Percentiles rank a stretch among this genome's conserved stretches.
These are phyloP conservation scores for Metrosideros polymorpha DNA, from an alignment of 441 rosid species.

Conservation along the genomic window DNA sequence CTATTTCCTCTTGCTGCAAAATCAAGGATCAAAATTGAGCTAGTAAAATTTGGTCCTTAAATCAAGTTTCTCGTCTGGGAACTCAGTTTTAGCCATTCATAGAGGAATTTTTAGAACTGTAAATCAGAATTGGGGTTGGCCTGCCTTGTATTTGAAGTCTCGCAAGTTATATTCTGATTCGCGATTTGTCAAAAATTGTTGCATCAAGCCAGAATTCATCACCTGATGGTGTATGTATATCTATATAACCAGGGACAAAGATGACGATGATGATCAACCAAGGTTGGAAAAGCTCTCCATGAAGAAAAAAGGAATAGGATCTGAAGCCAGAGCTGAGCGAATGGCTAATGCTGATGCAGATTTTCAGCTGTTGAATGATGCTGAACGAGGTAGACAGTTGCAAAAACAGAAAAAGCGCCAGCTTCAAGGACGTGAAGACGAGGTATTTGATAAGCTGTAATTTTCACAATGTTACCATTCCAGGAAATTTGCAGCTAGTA, in stretches of 20 bases:
- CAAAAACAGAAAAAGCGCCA: slow-evolving; percentile 85
- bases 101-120: neutral
- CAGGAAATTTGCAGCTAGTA: neutral
- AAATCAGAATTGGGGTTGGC: neutral
- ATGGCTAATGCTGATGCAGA: slow-evolving; percentile 69
- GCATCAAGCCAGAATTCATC: neutral
- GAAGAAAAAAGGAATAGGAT: slow-evolving; percentile 84
- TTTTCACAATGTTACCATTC: neutral
- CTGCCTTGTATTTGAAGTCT: neutral
- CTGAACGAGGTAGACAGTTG: slow-evolving; percentile 74
- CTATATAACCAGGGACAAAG: slow-evolving; percentile 25
- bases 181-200: neutral
- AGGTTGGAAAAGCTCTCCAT: slow-evolving; percentile 65
- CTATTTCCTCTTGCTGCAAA: neutral
- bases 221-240: neutral
- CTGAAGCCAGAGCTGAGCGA: slow-evolving; percentile 80
- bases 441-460: slow-evolving; percentile 32
- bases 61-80: neutral
- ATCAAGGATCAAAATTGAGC: neutral
- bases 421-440: slow-evolving; percentile 85
- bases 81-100: neutral
- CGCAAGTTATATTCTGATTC: neutral
- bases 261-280: slow-evolving; percentile 50
- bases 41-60: neutral
- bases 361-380: slow-evolving; percentile 58